Evolutionary conservation across 2,329 filamentous ascomycete species (phyloP), one percentile per base, ranked within the genome.

Genomic region (Nemania sp.): DNA sequence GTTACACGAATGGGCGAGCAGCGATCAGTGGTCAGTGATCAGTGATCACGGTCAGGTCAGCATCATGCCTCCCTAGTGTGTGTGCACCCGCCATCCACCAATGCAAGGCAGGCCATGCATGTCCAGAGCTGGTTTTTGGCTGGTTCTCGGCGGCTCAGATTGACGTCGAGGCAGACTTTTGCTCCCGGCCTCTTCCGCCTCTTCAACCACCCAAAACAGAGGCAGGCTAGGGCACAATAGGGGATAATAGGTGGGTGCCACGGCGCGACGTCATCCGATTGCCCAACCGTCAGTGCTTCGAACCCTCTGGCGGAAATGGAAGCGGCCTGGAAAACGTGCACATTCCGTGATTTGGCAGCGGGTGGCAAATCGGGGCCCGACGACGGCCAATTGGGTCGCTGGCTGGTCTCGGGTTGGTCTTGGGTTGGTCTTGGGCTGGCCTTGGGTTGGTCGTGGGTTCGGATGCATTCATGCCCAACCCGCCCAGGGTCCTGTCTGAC

Each of bases 401-500:
- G 17, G 65, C 49, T 62, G 25, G n/a, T n/a, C n/a, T n/a, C n/a
- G n/a, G n/a, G n/a, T n/a, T n/a, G n/a, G n/a, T 29, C 35, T 58
- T 60, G 62, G 64, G 40, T 43, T 17, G 18, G 25, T 29, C 25
- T 29, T 29, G 25, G 25, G 25, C 7, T 29, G 25, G 25, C 7
- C 25, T 3, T 29, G 25, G 25, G 25, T 45, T 18, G 18, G 42
- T 45, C 42, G 42, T 45, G 42, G 42, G 65, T 51, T 62, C 62
- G 51, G 57, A 65, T 71, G 68, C 69, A 70, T 71, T 65, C 50
- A 58, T 71, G 69, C 69, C 69, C 69, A 71, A 71, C 69, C 47
- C 61, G 53, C 42, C 58, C 29, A 62, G 63, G 61, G 62, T 63
- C 68, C 57, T 60, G 62, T 65, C 59, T 62, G 25, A 29, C 7